Percentiles rank a stretch among this genome's conserved stretches.
Evolutionary conservation across 2,329 filamentous ascomycete genomes (phyloP).

Genomic region (Juglanconis sp.): DNA sequence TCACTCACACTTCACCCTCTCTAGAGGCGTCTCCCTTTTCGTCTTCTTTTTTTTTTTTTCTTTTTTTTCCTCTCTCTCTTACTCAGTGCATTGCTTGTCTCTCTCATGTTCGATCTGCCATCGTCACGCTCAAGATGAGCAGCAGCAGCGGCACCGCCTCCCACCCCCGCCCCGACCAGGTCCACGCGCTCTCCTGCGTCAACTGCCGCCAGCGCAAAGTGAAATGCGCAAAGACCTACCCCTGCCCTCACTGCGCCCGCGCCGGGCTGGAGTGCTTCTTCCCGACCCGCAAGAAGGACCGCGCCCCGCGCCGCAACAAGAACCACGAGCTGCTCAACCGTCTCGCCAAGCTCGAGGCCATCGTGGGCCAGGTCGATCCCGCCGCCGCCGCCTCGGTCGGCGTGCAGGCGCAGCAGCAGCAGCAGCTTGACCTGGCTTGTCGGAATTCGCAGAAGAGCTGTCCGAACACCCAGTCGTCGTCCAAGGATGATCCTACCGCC

Average conservation of each 20-base stretch:
- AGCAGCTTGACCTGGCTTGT: neutral
- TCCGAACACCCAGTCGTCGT: conserved; percentile 6
- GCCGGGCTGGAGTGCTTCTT: conserved; percentile 45
- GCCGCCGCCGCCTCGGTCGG: conserved; percentile 18
- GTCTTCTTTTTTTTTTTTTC: neutral
- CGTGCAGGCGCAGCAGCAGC: neutral
- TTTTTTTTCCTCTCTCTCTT: neutral
- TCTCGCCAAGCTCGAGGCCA: conserved; percentile 41
- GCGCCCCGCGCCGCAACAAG: conserved; percentile 37
- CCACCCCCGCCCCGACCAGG: conserved; percentile 4
- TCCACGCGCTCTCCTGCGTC: conserved; percentile 44
- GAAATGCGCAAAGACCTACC: conserved; percentile 55
- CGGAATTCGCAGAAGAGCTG: conserved; percentile 12
- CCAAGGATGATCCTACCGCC: conserved; percentile 16
- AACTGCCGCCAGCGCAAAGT: conserved; percentile 63
- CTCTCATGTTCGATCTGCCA: no score
- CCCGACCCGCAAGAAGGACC: conserved; percentile 41
- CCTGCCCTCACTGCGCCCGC: conserved; percentile 52
- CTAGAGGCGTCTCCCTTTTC: no score
- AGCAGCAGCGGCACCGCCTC: conserved; percentile 13
- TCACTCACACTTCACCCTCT: no score
- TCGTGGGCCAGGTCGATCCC: conserved; percentile 42
- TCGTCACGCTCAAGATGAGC: neutral
- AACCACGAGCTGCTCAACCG: conserved; percentile 43
- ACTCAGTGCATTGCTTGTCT: neutral